Evolutionary conservation across 768 basidiomycete species (phyloP).

Genomic region (Exsudoporus frostii): DNA sequence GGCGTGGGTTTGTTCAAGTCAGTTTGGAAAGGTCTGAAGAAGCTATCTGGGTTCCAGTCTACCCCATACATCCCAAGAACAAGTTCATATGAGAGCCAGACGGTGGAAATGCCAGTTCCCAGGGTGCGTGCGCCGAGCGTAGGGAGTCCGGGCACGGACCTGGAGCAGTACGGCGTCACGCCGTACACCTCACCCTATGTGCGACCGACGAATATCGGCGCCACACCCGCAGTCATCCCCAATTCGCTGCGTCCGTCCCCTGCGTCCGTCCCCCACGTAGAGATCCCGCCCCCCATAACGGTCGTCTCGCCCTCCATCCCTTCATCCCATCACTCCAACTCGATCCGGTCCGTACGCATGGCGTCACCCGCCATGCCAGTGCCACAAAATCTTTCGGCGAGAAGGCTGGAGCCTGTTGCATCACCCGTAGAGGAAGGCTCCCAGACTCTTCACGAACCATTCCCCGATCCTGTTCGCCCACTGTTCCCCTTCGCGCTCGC

Average conservation of each 20-base stretch:
- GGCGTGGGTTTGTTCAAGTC: constrained; percentile 25
- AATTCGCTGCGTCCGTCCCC: constrained; percentile 4
- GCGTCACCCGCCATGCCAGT: not conserved
- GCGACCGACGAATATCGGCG: not conserved
- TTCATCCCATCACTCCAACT: constrained; percentile 1
- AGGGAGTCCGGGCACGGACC: constrained; percentile 17
- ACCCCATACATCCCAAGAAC: not conserved
- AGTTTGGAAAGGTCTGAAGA: constrained; percentile 34
- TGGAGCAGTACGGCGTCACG: constrained; percentile 11
- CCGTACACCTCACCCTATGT: constrained; percentile 19
- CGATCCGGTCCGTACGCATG: constrained; percentile 3
- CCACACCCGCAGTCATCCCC: not conserved
- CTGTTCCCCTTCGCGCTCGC: not conserved
- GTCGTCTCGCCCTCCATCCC: constrained; percentile 18
- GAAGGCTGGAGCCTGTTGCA: not conserved
- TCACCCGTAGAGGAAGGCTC: constrained; percentile 9
- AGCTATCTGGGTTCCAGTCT: constrained; percentile 20
- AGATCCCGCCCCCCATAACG: constrained; percentile 5
- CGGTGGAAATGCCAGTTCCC: constrained; percentile 2
- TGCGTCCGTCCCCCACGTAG: not conserved
- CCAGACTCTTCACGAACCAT: constrained; percentile 18
- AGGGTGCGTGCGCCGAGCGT: not conserved
- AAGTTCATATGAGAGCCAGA: constrained; percentile 1
- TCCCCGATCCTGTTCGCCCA: not conserved
- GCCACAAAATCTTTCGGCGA: not conserved